These are phyloP conservation scores for Fusarium nygamai DNA, from an alignment of 2,329 filamentous ascomycete genomes.

Conservation along the genomic window DNA sequence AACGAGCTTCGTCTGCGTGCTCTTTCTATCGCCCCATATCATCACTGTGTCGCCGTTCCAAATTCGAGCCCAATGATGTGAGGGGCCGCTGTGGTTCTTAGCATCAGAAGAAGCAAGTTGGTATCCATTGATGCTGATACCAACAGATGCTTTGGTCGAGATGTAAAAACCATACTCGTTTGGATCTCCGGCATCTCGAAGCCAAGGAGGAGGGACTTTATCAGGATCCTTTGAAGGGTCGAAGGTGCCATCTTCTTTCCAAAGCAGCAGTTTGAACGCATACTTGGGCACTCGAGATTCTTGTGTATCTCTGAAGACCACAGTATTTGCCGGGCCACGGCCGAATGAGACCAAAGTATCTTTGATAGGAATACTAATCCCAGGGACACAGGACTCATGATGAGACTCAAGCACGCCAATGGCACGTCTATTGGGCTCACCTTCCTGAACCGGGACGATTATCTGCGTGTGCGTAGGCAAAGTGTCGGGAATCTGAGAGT, in stretches of 20 bases:
- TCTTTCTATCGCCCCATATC: slow-evolving; percentile 66
- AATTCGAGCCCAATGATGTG: slow-evolving; percentile 72
- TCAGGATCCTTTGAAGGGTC: slow-evolving; percentile 65
- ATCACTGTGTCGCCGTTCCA: slow-evolving; percentile 81
- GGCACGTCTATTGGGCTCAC: slow-evolving; percentile 51
- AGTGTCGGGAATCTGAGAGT: slow-evolving; percentile 49
- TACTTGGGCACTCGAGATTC: slow-evolving; percentile 84
- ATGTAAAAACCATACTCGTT: slow-evolving; percentile 76
- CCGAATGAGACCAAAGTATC: slow-evolving; percentile 81
- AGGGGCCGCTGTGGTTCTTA: slow-evolving; percentile 64
- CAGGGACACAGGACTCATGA: slow-evolving; percentile 70
- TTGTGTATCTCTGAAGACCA: slow-evolving; percentile 67
- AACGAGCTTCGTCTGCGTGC: slow-evolving; percentile 56
- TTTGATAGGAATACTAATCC: slow-evolving; percentile 72
- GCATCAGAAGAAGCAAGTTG: slow-evolving; percentile 66
- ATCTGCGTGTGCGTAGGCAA: slow-evolving; percentile 50
- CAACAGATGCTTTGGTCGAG: slow-evolving; percentile 79
- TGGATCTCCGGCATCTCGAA: slow-evolving; percentile 49
- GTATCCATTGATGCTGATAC: slow-evolving; percentile 81
- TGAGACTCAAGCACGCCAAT: slow-evolving; percentile 75
- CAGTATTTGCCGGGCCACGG: slow-evolving; percentile 73
- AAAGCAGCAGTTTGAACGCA: slow-evolving; percentile 81
- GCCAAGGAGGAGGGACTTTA: slow-evolving; percentile 63
- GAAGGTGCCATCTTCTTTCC: slow-evolving; percentile 72
- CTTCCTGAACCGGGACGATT: slow-evolving; percentile 48